Conservation (phyloP, 495 filamentous ascomycete species). For the Aspergillus carlsbadensis region DNA sequence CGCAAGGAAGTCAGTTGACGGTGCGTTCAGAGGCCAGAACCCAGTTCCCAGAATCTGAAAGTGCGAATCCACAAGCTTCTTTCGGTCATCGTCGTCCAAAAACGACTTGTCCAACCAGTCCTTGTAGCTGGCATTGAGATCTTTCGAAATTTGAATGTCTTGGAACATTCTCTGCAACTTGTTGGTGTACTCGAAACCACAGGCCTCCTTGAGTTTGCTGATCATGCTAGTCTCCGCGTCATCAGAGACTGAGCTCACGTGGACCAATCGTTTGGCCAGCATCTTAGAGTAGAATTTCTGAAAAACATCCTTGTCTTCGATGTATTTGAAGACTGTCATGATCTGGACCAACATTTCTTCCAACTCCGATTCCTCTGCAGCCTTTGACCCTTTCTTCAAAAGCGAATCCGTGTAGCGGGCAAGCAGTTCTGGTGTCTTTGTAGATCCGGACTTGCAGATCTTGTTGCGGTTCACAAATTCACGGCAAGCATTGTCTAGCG, state of each 20-base stretch:
- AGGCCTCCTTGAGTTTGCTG: slow-evolving; percentile 97
- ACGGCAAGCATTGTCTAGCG: slow-evolving; percentile 93
- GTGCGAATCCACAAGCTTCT: slow-evolving; percentile 65
- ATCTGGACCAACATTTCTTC: slow-evolving; percentile 90
- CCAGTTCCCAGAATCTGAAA: slow-evolving; percentile 93
- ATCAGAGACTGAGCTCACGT: slow-evolving; percentile 89
- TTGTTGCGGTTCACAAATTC: slow-evolving; percentile 98
- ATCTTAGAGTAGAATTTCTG: slow-evolving; percentile 99
- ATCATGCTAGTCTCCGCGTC: slow-evolving; percentile 99
- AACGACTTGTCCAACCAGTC: slow-evolving; percentile 59
- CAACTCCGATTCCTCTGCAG: slow-evolving; percentile 88
- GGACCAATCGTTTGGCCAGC: slow-evolving; percentile 91
- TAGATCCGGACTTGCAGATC: slow-evolving; percentile 87
- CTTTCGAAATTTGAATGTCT: slow-evolving; percentile 97
- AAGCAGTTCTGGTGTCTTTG: slow-evolving; percentile 88
- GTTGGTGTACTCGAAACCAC: slow-evolving; percentile 98
- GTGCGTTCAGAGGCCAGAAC: slow-evolving; percentile 92
- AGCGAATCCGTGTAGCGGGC: slow-evolving; percentile 96
- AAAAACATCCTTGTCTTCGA: slow-evolving; percentile 99
- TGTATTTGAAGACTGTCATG: slow-evolving; percentile 99
- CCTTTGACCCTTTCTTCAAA: slow-evolving; percentile 87
- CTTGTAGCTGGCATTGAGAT: slow-evolving; percentile 85
- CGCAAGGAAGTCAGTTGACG: slow-evolving; percentile 80
- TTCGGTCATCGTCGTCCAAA: slow-evolving; percentile 60
- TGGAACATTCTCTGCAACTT: slow-evolving; percentile 99